These are phyloP conservation scores for Wilcoxina mikolae DNA, from an alignment of 495 filamentous ascomycete species.

Conservation along the genomic window DNA sequence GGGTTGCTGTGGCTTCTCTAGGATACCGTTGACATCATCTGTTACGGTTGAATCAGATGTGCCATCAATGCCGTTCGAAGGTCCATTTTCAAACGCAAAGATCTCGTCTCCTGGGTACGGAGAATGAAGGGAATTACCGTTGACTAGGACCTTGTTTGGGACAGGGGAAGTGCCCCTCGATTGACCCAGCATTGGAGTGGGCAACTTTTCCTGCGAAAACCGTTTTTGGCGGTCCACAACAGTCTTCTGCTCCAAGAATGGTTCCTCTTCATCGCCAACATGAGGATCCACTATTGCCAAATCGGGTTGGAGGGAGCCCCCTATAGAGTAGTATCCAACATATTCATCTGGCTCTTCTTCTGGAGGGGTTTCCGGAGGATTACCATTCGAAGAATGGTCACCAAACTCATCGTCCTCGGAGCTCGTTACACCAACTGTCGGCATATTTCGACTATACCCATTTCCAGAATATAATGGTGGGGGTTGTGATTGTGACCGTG, in stretches of 20 bases:
- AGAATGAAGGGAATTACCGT: neutral
- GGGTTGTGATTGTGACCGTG: conserved; percentile 27
- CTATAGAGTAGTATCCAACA: conserved; percentile 47
- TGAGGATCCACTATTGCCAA: conserved; percentile 26
- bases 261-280: conserved; percentile 30
- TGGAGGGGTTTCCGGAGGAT: conserved; percentile 33
- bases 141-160: neutral
- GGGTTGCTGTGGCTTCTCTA: conserved; percentile 5
- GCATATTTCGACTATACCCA: conserved; percentile 18
- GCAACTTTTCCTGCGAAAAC: conserved; percentile 17
- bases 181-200: conserved; percentile 21
- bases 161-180: conserved; percentile 18
- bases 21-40: conserved; percentile 5
- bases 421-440: conserved; percentile 12
- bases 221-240: conserved; percentile 30
- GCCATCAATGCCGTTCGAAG: conserved; percentile 8
- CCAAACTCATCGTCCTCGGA: conserved; percentile 31
- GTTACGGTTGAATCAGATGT: too few relatives aligned
- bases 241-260: conserved; percentile 28
- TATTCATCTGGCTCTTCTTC: conserved; percentile 46
- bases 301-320: conserved; percentile 38
- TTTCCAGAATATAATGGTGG: conserved; percentile 21
- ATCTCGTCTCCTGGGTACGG: neutral
- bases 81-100: neutral
- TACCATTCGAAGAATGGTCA: conserved; percentile 34